phyloP scores from a whole-genome alignment of 441 rosid species.

The Erodium texanum region DNA sequence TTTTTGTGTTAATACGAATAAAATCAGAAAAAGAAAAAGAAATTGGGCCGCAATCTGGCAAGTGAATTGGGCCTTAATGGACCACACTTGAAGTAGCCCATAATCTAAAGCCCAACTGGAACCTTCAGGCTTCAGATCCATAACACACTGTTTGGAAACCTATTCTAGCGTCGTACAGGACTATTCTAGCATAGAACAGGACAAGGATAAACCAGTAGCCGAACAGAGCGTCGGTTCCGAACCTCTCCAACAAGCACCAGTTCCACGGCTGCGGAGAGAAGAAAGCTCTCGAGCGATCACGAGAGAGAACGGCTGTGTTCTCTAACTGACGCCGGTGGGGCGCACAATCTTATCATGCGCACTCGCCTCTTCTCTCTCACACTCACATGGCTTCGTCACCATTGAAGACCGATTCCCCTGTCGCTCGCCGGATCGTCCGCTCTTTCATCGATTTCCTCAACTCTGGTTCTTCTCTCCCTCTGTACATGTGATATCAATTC shows the following conservation, averaged over 20 bases:
- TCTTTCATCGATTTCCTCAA: conserved; percentile 66
- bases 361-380: not conserved
- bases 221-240: not conserved
- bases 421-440: conserved; percentile 57
- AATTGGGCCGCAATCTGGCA: no score
- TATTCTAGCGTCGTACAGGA: not conserved
- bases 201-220: not conserved
- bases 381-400: conserved; percentile 4
- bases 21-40: no score
- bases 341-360: not conserved
- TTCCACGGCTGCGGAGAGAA: not conserved
- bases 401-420: conserved; percentile 49
- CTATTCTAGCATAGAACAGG: not conserved
- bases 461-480: conserved; percentile 35
- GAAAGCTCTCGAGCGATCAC: not conserved
- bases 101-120: not conserved
- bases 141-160: not conserved
- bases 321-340: not conserved
- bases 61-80: no score
- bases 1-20: not conserved
- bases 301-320: not conserved
- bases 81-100: no score
- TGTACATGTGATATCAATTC: not conserved
- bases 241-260: not conserved
- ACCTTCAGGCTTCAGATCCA: no score